These are phyloP conservation scores for Pleurotus pulmonarius DNA, from an alignment of 768 basidiomycete species.

Conservation along the genomic window DNA sequence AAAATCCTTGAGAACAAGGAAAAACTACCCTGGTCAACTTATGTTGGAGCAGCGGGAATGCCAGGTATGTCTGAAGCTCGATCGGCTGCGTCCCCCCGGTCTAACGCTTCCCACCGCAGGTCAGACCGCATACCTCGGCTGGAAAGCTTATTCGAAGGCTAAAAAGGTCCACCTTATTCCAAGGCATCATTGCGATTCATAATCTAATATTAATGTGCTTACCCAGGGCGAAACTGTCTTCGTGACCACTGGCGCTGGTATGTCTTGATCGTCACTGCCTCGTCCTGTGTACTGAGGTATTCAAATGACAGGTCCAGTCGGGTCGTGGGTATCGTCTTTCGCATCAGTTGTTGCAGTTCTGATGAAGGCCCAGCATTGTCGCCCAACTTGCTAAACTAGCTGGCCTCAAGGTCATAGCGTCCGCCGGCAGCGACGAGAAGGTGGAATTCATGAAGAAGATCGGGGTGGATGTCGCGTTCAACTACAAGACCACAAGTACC, in stretches of 20 bases:
- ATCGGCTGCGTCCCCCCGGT: slow-evolving; percentile 2
- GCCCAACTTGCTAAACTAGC: slow-evolving; percentile 35
- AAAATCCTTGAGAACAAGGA: slow-evolving; percentile 30
- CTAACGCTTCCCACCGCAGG: slow-evolving; percentile 16
- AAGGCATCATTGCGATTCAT: too few species aligned
- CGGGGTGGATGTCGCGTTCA: slow-evolving; percentile 59
- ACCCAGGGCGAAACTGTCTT: slow-evolving; percentile 22
- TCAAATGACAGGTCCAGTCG: slow-evolving; percentile 15
- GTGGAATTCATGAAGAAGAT: slow-evolving; percentile 46
- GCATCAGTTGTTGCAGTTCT: too few species aligned
- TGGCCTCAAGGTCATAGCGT: slow-evolving; percentile 54
- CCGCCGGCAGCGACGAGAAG: slow-evolving; percentile 60
- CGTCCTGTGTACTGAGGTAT: background rate
- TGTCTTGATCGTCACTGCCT: too few species aligned
- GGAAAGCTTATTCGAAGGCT: slow-evolving; percentile 23
- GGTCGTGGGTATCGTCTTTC: too few species aligned
- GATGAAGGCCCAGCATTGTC: slow-evolving; percentile 18
- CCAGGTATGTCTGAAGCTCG: slow-evolving; percentile 10
- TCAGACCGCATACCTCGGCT: slow-evolving; percentile 27
- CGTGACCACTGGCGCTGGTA: slow-evolving; percentile 23
- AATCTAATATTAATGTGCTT: background rate
- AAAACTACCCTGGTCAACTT: slow-evolving; percentile 36
- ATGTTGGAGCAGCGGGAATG: slow-evolving; percentile 36
- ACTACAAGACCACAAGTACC: slow-evolving; percentile 53
- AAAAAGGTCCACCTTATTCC: too few species aligned